These are phyloP conservation scores for Kwoniella dendrophila DNA, from an alignment of 768 basidiomycete genomes.

Conservation along the genomic window DNA sequence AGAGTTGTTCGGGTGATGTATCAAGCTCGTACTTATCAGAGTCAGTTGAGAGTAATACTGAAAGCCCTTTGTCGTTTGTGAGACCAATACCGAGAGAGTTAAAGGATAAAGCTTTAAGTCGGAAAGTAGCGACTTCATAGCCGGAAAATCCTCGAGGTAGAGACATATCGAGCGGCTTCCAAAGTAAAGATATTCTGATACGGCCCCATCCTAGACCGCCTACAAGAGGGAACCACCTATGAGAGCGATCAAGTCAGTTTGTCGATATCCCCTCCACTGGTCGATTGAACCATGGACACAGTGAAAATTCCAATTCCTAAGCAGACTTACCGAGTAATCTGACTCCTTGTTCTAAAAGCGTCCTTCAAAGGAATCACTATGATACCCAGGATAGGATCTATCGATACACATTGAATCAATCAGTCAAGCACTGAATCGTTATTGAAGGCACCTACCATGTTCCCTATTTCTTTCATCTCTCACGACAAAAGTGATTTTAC, in stretches of 20 bases:
- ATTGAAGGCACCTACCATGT: slow-evolving; percentile 41
- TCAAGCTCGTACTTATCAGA: slow-evolving; percentile 36
- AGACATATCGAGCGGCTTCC: slow-evolving; percentile 54
- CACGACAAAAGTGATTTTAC: slow-evolving; percentile 51
- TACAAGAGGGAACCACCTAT: slow-evolving; percentile 48
- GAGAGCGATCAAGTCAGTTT: neutral
- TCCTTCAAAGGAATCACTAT: slow-evolving; percentile 43
- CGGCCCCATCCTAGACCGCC: slow-evolving; percentile 55
- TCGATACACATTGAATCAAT: neutral
- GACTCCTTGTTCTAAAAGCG: slow-evolving; percentile 42
- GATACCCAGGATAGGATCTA: slow-evolving; percentile 53
- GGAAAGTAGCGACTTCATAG: slow-evolving; percentile 51
- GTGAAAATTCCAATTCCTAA: neutral
- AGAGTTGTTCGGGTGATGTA: slow-evolving; percentile 1
- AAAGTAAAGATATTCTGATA: slow-evolving; percentile 52
- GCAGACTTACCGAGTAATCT: slow-evolving; percentile 38
- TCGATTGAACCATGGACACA: no score
- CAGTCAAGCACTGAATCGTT: neutral
- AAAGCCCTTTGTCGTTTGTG: slow-evolving; percentile 27
- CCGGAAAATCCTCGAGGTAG: slow-evolving; percentile 49
- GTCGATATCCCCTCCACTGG: no score
- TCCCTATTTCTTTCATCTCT: slow-evolving; percentile 55
- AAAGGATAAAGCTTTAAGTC: slow-evolving; percentile 38
- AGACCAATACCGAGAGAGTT: slow-evolving; percentile 24
- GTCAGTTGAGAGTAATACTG: slow-evolving; percentile 48